Conservation (phyloP, 2,329 filamentous ascomycete species). For the Aspergillus ochraceoroseus region DNA sequence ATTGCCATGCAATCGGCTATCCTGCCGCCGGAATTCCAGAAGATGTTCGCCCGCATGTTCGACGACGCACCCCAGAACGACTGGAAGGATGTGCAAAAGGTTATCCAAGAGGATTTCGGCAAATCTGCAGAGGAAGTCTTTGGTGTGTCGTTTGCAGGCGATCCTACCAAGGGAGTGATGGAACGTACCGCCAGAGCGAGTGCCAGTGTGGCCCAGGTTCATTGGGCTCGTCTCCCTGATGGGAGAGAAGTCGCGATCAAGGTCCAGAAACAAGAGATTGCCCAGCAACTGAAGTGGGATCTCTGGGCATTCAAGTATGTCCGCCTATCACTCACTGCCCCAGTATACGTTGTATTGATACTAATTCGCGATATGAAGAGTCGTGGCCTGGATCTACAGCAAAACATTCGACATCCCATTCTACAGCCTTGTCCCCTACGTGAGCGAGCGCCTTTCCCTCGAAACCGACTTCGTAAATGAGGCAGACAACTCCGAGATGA, state of each 20-base stretch:
- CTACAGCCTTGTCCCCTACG: conserved; percentile 85
- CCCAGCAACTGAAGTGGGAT: conserved; percentile 86
- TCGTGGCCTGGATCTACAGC: conserved; percentile 76
- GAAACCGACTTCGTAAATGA: conserved; percentile 96
- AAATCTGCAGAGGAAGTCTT: conserved; percentile 85
- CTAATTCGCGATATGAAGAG: conserved; percentile 45
- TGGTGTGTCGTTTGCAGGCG: conserved; percentile 73
- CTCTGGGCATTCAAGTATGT: conserved; percentile 84
- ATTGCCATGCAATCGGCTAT: conserved; percentile 98
- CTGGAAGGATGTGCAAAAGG: conserved; percentile 78
- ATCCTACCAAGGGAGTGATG: conserved; percentile 60
- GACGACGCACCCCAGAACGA: conserved; percentile 92
- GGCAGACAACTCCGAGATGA: conserved; percentile 77
- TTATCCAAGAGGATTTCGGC: conserved; percentile 84
- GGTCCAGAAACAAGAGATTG: conserved; percentile 93
- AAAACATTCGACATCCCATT: conserved; percentile 90
- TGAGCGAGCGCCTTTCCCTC: conserved; percentile 81
- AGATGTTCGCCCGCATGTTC: conserved; percentile 95
- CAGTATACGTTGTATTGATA: too few relatives aligned
- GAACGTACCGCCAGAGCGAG: conserved; percentile 66
- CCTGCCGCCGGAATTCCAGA: conserved; percentile 87
- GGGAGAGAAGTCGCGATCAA: conserved; percentile 92
- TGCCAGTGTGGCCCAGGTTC: conserved; percentile 93
- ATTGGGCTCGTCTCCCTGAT: conserved; percentile 82
- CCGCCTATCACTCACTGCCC: background rate